Base-by-base conservation (phyloP, 2,329 filamentous ascomycete species). In the Verruconis gallopava region DNA sequence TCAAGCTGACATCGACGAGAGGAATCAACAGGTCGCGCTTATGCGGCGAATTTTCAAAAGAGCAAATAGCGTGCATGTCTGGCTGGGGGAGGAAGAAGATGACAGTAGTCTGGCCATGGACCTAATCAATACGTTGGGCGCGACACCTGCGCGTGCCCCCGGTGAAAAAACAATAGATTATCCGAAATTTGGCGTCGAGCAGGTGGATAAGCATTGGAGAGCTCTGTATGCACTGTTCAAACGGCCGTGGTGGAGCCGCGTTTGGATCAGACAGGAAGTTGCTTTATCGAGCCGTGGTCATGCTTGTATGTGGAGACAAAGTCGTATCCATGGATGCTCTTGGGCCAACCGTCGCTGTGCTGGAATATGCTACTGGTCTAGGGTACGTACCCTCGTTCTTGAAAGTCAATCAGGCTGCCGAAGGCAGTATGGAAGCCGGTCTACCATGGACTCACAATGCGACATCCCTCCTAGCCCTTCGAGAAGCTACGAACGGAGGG, bases 21-120 rank as follows among this genome's bases (percentile, higher is more conserved):
- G 52, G 13, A 51, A 49, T n/a, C 33, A 46, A 21, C 56, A 59
- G 34, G 51, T 58, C 12, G 49, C 48, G n/a, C 51, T 59, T 25
- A 57, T 58, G 55, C 51, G 51, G 4, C 45, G 54, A 1, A 56
- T 59, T 14, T 59, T 56, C 40, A 50, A 44, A 32, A 47, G 41
- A 35, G 46, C 53, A 1, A 47, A 25, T 17, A 46, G 48, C 44
- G 49, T 48, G 3, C 47, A 55, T 1, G 36, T 58, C 1, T 58
- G 55, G 55, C 47, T 55, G 3, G 53, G 51, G n/a, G 25, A 30
- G 25, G 25, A 30, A n/a, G 25, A n/a, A 9, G 25, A 22, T 14
- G 12, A 14, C 37, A 36, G 25, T n/a, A n/a, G n/a, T 30, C 6
- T n/a, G 25, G 25, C 25, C n/a, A 30, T 30, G 25, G n/a, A 30